These are phyloP conservation scores for Jatropha curcas DNA, from an alignment of 345 rosid species.

Conservation along the genomic window DNA sequence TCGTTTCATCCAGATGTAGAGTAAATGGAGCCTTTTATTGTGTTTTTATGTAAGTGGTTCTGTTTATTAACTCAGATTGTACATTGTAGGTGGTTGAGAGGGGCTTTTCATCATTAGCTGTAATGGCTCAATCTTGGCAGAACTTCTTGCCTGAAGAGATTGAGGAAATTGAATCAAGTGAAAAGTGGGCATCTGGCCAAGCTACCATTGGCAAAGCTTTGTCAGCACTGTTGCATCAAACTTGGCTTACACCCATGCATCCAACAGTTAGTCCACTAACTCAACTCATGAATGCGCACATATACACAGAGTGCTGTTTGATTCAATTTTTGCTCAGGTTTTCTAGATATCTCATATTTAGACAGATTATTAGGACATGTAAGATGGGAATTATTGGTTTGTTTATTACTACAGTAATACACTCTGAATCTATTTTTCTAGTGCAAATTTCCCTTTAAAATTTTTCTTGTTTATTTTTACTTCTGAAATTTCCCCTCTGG, in stretches of 20 bases:
- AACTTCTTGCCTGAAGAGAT: slow-evolving; percentile 50
- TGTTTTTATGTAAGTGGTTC: slow-evolving; percentile 1
- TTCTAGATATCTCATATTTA: not conserved
- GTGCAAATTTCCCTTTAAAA: not conserved
- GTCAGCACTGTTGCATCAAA: slow-evolving; percentile 66
- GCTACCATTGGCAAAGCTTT: slow-evolving; percentile 62
- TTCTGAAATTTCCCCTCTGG: not conserved
- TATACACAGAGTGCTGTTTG: not conserved
- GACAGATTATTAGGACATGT: not conserved
- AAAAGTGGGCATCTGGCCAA: slow-evolving; percentile 54
- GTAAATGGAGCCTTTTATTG: not conserved
- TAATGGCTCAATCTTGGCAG: slow-evolving; percentile 71
- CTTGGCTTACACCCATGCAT: slow-evolving; percentile 58
- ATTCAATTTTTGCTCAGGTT: not conserved
- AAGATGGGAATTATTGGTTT: not conserved
- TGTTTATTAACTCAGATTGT: slow-evolving; percentile 10
- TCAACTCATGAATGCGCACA: not conserved
- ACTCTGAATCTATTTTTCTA: not conserved
- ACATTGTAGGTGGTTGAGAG: slow-evolving; percentile 58
- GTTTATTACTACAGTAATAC: not conserved
- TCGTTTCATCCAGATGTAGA: not conserved
- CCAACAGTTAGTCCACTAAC: slow-evolving; percentile 40
- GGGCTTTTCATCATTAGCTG: slow-evolving; percentile 70
- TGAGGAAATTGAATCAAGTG: slow-evolving; percentile 43
- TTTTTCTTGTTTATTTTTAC: not conserved